phyloP scores from a whole-genome alignment of 208 protist species.

The Leishmania amazonensis region DNA sequence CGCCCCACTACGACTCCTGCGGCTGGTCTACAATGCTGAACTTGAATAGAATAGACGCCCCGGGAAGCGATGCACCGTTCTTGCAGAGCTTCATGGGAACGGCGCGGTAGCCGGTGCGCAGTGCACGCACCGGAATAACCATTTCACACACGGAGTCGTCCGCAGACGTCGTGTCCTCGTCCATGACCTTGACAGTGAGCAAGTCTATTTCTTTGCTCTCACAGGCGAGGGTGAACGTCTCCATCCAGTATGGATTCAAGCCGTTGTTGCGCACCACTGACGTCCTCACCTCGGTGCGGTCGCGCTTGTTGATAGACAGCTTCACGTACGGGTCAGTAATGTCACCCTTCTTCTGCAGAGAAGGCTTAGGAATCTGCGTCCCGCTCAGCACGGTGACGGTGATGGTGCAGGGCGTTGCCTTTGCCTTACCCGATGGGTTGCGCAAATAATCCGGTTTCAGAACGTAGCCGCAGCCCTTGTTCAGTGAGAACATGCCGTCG shows the following conservation, averaged over 20 bases:
- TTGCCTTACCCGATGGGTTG: conserved; percentile 8
- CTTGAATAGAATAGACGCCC: conserved; percentile 48
- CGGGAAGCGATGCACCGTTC: conserved; percentile 37
- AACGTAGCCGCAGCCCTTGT: conserved; percentile 93
- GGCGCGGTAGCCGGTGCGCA: conserved; percentile 52
- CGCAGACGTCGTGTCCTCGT: conserved; percentile 44
- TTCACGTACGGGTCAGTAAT: conserved; percentile 80
- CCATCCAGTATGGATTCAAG: conserved; percentile 68
- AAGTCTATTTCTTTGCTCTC: conserved; percentile 53
- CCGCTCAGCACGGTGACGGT: conserved; percentile 60
- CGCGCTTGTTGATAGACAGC: conserved; percentile 51
- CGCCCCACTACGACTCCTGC: not conserved
- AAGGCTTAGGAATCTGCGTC: conserved; percentile 69
- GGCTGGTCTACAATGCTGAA: conserved; percentile 35
- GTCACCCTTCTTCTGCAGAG: conserved; percentile 50
- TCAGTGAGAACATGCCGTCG: conserved; percentile 87
- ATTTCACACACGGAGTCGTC: conserved; percentile 53
- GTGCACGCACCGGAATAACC: conserved; percentile 40
- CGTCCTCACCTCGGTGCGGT: conserved; percentile 36
- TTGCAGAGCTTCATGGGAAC: conserved; percentile 59
- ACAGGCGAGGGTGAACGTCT: conserved; percentile 46
- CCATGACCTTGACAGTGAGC: conserved; percentile 52
- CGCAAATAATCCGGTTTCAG: conserved; percentile 88
- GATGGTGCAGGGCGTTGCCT: conserved; percentile 26
- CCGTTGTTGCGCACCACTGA: conserved; percentile 71